Base-by-base conservation (phyloP, 169 alveolate species). In the Plasmodium relictum region DNA sequence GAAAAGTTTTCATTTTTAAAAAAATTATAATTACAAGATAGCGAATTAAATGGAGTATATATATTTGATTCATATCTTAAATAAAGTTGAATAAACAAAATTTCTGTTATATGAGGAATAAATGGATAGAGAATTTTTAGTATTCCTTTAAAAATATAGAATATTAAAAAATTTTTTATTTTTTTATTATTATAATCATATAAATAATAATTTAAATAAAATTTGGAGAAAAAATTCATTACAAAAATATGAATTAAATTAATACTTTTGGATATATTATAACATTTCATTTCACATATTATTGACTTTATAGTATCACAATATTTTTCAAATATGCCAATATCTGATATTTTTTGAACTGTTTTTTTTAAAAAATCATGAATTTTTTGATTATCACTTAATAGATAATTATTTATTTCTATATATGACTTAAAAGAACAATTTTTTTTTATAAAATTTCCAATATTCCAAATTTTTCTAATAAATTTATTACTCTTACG, bases 51-150 rank as follows among this genome's bases (percentile, higher is more conserved):
- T 39, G 58, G 39, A 6, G 14, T n/a, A 10, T 24, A 20, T 5
- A 6, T 70, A n/a, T 70, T 14, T 5, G 14, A 24, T 26, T 76
- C 24, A 18, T 63, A 18, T 68, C 26, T 76, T 16, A 6, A 39
- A 42, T 44, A 63, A 39, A 76, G 48, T 20, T 68, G 73, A 22
- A 62, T 45, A 22, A 12, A 76, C 8, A 76, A 52, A 3, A 76
- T 31, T 63, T 76, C 89, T 6, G 78, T 20, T 62, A 76, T 76
- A 14, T 76, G 89, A 45, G 89, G 89, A 20, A 63, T 68, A 22
- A 76, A 76, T 20, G 89, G 89, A 20, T 44, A 76, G 2, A 76
- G 7, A 24, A 45, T 26, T 76, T 76, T 76, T 20, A 76, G 31
- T 1, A 76, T 3, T 2, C 89, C 89, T 20, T 69, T 63, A 63